A percentile compares a stretch with the other conserved stretches of the same genome.
Conservation (phyloP, 1,139 yeast species). For the Eremothecium coryli region DNA sequence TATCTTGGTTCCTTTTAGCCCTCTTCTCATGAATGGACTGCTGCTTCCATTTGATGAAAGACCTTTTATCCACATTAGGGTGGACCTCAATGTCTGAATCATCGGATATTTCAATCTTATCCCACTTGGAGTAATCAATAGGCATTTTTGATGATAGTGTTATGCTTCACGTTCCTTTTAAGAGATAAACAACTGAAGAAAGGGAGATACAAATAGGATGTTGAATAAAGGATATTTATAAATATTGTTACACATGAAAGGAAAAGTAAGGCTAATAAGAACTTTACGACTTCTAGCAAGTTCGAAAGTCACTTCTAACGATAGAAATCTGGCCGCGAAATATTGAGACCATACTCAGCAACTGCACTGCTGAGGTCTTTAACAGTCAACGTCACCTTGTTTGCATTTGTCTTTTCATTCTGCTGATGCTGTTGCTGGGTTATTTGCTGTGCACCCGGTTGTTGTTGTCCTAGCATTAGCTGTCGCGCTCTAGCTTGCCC, state of each 20-base stretch:
- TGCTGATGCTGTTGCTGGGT: conserved; percentile 30
- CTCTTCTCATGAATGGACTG: conserved; percentile 95
- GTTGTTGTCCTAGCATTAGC: conserved; percentile 50
- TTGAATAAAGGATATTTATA: too few relatives aligned
- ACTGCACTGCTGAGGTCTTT: conserved; percentile 32
- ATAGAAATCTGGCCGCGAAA: conserved; percentile 88
- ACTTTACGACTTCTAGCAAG: conserved; percentile 3
- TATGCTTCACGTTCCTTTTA: too few relatives aligned
- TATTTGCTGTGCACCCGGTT: conserved; percentile 36
- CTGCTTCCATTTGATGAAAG: conserved; percentile 94
- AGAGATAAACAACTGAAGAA: too few relatives aligned
- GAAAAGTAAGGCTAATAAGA: background rate
- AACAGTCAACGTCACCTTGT: conserved; percentile 31
- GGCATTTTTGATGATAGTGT: conserved; percentile 48
- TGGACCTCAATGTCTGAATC: conserved; percentile 96
- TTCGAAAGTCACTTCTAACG: conserved; percentile 36
- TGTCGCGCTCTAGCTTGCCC: conserved; percentile 80
- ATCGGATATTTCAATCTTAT: conserved; percentile 86
- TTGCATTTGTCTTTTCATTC: conserved; percentile 37
- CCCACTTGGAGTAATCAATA: conserved; percentile 96
- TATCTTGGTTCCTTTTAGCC: conserved; percentile 65
- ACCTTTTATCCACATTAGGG: conserved; percentile 91
- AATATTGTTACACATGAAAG: conserved; percentile 4
- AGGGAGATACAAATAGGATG: too few relatives aligned
- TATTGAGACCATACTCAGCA: conserved; percentile 85